Percentiles rank a stretch among this genome's conserved stretches.
These are phyloP conservation scores for Macrophomina tecta DNA, from an alignment of 2,329 filamentous ascomycete species.

Conservation along the genomic window DNA sequence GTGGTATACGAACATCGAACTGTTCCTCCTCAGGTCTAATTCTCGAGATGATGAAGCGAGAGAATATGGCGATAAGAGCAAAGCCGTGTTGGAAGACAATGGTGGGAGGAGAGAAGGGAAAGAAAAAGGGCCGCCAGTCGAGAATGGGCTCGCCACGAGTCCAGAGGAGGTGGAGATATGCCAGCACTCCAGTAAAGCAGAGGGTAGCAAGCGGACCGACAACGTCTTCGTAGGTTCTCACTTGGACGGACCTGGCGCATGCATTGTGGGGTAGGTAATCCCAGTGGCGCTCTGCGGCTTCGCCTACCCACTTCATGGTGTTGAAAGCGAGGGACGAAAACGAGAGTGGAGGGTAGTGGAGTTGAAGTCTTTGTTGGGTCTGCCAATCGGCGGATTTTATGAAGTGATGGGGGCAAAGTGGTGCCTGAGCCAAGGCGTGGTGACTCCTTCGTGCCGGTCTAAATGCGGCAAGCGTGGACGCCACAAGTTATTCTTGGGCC, in stretches of 20 bases:
- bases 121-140: conserved; percentile 16
- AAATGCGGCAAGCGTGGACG: neutral
- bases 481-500: conserved; percentile 14
- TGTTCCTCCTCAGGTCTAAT: neutral
- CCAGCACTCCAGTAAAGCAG: neutral
- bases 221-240: conserved; percentile 9
- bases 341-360: neutral
- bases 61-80: neutral
- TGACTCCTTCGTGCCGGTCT: conserved; percentile 6
- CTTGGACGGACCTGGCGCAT: neutral
- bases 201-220: neutral
- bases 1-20: neutral
- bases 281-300: neutral
- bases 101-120: conserved; percentile 1
- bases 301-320: conserved; percentile 6
- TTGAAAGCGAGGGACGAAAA: neutral
- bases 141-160: neutral
- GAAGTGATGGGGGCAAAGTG: neutral
- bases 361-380: neutral
- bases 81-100: conserved; percentile 9
- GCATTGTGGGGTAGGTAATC: neutral
- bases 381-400: neutral
- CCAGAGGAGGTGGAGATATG: conserved; percentile 6
- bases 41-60: neutral
- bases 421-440: neutral